Evolutionary conservation across 2,329 filamentous ascomycete genomes (phyloP).

Genomic region (Xylariaceae sp.): DNA sequence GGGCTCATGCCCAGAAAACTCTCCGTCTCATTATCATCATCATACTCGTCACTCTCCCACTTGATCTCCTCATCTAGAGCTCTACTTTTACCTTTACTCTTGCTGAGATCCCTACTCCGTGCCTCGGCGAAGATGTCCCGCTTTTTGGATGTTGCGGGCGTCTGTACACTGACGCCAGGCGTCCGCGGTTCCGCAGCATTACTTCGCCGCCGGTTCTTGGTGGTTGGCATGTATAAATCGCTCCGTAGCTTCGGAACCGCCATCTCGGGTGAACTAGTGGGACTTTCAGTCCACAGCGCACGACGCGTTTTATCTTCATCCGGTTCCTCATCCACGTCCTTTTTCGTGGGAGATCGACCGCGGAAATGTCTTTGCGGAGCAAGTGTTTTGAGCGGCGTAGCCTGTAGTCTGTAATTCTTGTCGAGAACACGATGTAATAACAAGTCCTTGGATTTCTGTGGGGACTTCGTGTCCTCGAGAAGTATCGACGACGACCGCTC

Average conservation of each 20-base stretch:
- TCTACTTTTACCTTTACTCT: slow-evolving; percentile 28
- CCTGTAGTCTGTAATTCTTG: slow-evolving; percentile 90
- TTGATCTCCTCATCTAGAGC: slow-evolving; percentile 45
- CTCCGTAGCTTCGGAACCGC: slow-evolving; percentile 76
- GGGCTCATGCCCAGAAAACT: slow-evolving; percentile 69
- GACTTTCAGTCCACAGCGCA: slow-evolving; percentile 49
- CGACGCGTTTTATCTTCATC: slow-evolving; percentile 33
- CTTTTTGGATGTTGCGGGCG: slow-evolving; percentile 54
- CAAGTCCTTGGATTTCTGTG: slow-evolving; percentile 56
- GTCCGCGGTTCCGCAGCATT: slow-evolving; percentile 54
- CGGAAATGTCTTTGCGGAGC: slow-evolving; percentile 20
- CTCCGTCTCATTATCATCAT: slow-evolving; percentile 54
- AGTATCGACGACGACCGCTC: slow-evolving; percentile 53
- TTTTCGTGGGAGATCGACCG: slow-evolving; percentile 30
- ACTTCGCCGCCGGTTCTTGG: slow-evolving; percentile 42
- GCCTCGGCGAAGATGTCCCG: slow-evolving; percentile 43
- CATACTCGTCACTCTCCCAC: slow-evolving; percentile 73
- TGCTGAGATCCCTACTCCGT: slow-evolving; percentile 21
- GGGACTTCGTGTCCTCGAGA: slow-evolving; percentile 36
- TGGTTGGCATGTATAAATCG: slow-evolving; percentile 77
- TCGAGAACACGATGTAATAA: slow-evolving; percentile 88
- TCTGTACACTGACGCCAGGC: slow-evolving; percentile 81
- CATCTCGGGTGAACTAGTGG: slow-evolving; percentile 69
- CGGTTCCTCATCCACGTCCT: slow-evolving; percentile 6
- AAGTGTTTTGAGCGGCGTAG: slow-evolving; percentile 67